Evolutionary conservation across 371 early-diverging fungal genomes (phyloP).

Genomic region (Phascolomyces articulosus): DNA sequence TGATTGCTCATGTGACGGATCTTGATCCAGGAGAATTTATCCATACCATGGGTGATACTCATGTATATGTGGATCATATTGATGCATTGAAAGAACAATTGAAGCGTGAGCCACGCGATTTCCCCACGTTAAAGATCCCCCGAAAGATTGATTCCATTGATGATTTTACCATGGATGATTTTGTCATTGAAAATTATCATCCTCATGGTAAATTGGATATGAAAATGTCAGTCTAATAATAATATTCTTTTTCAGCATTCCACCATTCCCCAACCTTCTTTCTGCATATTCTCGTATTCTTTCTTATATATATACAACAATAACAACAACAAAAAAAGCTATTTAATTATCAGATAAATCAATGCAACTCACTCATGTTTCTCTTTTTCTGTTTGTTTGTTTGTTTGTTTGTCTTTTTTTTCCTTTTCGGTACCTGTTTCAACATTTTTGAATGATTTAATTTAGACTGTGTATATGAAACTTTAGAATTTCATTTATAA

Average conservation of each 20-base stretch:
- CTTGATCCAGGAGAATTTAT: slow-evolving; percentile 91
- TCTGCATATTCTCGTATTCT: too few species aligned
- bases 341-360: neutral
- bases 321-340: too few species aligned
- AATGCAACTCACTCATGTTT: neutral
- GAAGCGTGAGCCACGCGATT: slow-evolving; percentile 80
- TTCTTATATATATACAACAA: too few species aligned
- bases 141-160: slow-evolving; percentile 77
- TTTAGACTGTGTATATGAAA: too few species aligned
- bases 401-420: too few species aligned
- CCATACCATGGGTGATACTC: slow-evolving; percentile 97
- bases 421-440: too few species aligned
- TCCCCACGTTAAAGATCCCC: slow-evolving; percentile 83
- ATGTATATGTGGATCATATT: slow-evolving; percentile 96
- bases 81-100: slow-evolving; percentile 89
- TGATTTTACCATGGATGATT: slow-evolving; percentile 85
- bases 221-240: slow-evolving; percentile 90
- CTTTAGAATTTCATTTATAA: too few species aligned
- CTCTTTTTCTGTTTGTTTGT: too few species aligned
- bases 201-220: slow-evolving; percentile 94
- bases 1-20: slow-evolving; percentile 94
- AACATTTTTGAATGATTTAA: too few species aligned
- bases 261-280: neutral
- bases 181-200: slow-evolving; percentile 86
- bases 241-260: neutral